Evolutionary conservation across 148 eudicot species (phyloP).

Genomic region (Rhododendron molle): DNA sequence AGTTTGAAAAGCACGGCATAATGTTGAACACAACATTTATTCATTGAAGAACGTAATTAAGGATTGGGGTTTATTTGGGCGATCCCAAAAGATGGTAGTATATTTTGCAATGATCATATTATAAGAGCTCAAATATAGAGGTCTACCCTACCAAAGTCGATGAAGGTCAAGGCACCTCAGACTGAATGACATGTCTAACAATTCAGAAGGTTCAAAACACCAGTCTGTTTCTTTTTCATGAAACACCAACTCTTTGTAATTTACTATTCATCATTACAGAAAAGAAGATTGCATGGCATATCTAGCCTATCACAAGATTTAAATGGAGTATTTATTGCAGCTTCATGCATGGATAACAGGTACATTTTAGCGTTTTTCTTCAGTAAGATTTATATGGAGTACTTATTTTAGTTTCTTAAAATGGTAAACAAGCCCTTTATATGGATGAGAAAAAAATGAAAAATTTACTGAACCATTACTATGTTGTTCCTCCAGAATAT

Average conservation of each 20-base stretch:
- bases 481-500: slow-evolving; percentile 47
- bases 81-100: neutral
- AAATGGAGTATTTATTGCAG: slow-evolving; percentile 72
- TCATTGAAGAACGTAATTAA: neutral
- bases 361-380: slow-evolving; percentile 12
- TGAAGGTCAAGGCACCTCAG: neutral
- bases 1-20: slow-evolving; percentile 12
- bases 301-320: slow-evolving; percentile 89
- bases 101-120: neutral
- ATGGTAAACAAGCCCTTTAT: neutral
- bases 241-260: neutral
- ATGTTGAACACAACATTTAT: neutral
- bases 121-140: neutral
- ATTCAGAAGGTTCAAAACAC: neutral
- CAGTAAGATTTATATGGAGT: neutral
- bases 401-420: neutral
- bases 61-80: neutral
- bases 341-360: slow-evolving; percentile 95
- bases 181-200: neutral
- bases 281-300: slow-evolving; percentile 71
- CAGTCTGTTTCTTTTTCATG: neutral
- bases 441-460: neutral
- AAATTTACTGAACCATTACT: neutral
- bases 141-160: neutral
- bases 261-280: slow-evolving; percentile 30